phyloP scores from a whole-genome alignment of 371 early-diverging fungal genomes.

The Zychaea mexicana region DNA sequence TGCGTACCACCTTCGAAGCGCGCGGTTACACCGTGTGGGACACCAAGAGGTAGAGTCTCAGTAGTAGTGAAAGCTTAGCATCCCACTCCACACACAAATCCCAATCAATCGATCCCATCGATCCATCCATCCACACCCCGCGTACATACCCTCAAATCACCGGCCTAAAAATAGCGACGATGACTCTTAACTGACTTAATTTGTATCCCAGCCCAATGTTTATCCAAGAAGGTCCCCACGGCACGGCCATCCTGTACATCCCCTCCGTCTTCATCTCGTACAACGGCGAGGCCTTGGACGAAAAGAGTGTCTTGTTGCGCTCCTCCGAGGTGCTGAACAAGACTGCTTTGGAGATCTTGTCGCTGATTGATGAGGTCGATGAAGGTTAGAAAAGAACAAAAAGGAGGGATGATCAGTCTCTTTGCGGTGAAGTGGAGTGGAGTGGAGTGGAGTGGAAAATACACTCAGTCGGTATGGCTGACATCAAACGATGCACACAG shows the following conservation, averaged over 20 bases:
- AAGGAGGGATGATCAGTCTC: background rate
- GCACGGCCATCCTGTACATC: slow-evolving; percentile 89
- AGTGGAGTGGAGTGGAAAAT: background rate
- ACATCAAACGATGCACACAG: slow-evolving; percentile 2
- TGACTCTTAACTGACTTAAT: background rate
- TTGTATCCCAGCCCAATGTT: slow-evolving; percentile 87
- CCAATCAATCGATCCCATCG: no score
- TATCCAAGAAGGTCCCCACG: slow-evolving; percentile 90
- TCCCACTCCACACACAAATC: no score
- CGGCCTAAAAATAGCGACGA: background rate
- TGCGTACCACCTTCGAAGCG: slow-evolving; percentile 98
- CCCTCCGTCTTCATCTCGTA: slow-evolving; percentile 98
- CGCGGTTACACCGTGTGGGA: slow-evolving; percentile 99
- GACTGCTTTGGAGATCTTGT: slow-evolving; percentile 77
- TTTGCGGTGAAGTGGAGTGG: background rate
- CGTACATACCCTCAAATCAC: background rate
- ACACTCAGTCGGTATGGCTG: background rate
- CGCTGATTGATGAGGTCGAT: slow-evolving; percentile 67
- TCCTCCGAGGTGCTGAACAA: slow-evolving; percentile 85
- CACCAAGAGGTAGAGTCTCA: slow-evolving; percentile 62
- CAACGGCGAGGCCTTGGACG: slow-evolving; percentile 98
- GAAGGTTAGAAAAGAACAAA: slow-evolving; percentile 31
- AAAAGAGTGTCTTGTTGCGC: slow-evolving; percentile 95
- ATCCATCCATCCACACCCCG: no score
- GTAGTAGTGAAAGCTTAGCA: no score